These are phyloP conservation scores for Annulohypoxylon nitens DNA, from an alignment of 495 filamentous ascomycete genomes.

Conservation along the genomic window DNA sequence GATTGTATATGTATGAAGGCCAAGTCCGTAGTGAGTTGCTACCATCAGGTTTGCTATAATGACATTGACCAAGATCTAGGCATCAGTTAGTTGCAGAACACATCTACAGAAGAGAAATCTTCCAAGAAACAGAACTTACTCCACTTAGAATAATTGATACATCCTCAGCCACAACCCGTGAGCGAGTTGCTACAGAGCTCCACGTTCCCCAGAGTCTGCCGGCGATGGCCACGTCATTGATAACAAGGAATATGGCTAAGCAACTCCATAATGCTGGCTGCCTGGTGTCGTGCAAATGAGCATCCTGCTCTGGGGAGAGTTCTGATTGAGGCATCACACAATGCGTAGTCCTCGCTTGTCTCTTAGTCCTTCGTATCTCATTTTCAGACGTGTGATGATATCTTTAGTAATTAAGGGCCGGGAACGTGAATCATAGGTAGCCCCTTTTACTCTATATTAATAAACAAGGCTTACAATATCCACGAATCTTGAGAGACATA, in stretches of 20 bases:
- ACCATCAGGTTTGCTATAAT: slow-evolving; percentile 48
- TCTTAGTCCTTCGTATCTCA: background rate
- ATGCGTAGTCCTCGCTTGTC: background rate
- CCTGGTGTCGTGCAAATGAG: slow-evolving; percentile 31
- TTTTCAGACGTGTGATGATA: background rate
- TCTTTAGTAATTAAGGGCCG: slow-evolving; percentile 12
- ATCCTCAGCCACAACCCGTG: slow-evolving; percentile 39
- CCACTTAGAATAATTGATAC: slow-evolving; percentile 43
- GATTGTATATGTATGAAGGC: slow-evolving; percentile 48
- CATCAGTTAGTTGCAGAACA: background rate
- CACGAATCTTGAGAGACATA: background rate
- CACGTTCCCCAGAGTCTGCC: slow-evolving; percentile 47
- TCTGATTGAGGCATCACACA: slow-evolving; percentile 28
- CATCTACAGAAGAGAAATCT: background rate
- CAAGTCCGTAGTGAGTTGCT: slow-evolving; percentile 51
- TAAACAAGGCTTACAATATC: slow-evolving; percentile 13
- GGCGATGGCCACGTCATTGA: slow-evolving; percentile 42
- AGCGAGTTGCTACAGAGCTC: slow-evolving; percentile 35
- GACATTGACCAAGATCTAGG: slow-evolving; percentile 42
- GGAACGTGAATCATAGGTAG: background rate
- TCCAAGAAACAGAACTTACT: slow-evolving; percentile 31
- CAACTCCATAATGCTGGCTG: slow-evolving; percentile 44
- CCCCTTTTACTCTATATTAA: background rate
- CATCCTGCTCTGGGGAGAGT: slow-evolving; percentile 33
- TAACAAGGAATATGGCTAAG: slow-evolving; percentile 40